These are phyloP conservation scores for Oryza meyeriana DNA, from an alignment of 176 grass and related monocot genomes.

Conservation along the genomic window DNA sequence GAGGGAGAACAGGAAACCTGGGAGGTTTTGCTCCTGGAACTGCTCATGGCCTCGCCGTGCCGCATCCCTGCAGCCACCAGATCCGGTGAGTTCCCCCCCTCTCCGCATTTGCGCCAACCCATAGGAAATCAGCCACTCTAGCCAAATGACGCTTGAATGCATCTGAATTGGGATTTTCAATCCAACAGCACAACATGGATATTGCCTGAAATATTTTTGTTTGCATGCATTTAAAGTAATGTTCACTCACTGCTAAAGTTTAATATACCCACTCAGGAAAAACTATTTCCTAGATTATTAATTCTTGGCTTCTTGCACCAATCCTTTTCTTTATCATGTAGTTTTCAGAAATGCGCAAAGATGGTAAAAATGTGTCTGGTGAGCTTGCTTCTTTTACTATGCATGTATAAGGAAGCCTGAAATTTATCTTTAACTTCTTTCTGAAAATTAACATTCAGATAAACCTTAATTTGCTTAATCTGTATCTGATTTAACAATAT, in stretches of 20 bases:
- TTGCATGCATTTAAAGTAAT: neutral
- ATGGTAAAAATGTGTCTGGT: neutral
- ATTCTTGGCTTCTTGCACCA: neutral
- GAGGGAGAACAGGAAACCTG: constrained; percentile 64
- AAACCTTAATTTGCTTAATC: neutral
- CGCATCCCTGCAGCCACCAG: too few species aligned
- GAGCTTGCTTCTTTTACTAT: neutral
- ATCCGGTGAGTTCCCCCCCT: too few species aligned
- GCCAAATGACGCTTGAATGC: constrained; percentile 62
- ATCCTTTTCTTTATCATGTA: neutral
- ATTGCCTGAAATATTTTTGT: constrained; percentile 44
- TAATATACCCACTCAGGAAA: neutral
- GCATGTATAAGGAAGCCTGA: neutral
- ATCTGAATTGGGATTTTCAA: constrained; percentile 51
- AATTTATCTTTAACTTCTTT: neutral
- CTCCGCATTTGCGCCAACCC: constrained; percentile 84
- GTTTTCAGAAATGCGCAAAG: neutral
- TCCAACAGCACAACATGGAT: constrained; percentile 57
- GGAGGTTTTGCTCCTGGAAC: constrained; percentile 85
- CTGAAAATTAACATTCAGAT: neutral
- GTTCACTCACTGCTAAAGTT: neutral
- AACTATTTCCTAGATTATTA: too few species aligned
- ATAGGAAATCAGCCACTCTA: constrained; percentile 65
- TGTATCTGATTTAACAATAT: neutral
- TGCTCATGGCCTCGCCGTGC: constrained; percentile 71